Evolutionary conservation across 441 rosid species (phyloP).

Genomic region (Omphalea diandra): DNA sequence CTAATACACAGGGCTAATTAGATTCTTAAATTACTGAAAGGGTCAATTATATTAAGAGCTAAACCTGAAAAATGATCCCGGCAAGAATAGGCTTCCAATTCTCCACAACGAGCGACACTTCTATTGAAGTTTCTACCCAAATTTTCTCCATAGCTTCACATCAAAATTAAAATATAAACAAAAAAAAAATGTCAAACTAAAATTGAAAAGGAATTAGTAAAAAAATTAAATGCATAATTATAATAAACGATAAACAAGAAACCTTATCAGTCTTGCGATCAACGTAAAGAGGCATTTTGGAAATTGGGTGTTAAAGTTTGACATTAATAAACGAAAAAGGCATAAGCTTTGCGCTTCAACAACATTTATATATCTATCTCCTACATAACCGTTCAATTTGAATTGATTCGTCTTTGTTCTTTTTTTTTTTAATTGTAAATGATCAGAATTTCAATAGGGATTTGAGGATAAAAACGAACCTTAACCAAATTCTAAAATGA

Average conservation of each 20-base stretch:
- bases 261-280: slow-evolving; percentile 95
- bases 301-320: slow-evolving; percentile 11
- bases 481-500: not conserved
- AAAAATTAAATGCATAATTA: not conserved
- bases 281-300: slow-evolving; percentile 75
- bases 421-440: not conserved
- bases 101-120: slow-evolving; percentile 66
- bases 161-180: slow-evolving; percentile 3
- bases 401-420: not conserved
- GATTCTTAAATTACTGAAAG: too few relatives aligned
- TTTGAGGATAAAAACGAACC: not conserved
- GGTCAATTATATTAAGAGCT: slow-evolving; percentile 3
- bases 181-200: not conserved
- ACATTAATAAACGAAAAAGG: slow-evolving; percentile 8
- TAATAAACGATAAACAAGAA: not conserved
- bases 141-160: slow-evolving; percentile 79
- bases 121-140: slow-evolving; percentile 62
- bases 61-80: slow-evolving; percentile 87
- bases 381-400: not conserved
- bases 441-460: not conserved
- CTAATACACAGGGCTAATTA: not conserved
- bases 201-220: too few relatives aligned
- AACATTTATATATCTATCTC: not conserved
- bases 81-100: slow-evolving; percentile 87
- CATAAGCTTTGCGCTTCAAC: not conserved